A percentile compares a stretch with the other conserved stretches of the same genome.
Evolutionary conservation across 2,329 filamentous ascomycete species (phyloP).

Genomic region (Penicillium sp.): DNA sequence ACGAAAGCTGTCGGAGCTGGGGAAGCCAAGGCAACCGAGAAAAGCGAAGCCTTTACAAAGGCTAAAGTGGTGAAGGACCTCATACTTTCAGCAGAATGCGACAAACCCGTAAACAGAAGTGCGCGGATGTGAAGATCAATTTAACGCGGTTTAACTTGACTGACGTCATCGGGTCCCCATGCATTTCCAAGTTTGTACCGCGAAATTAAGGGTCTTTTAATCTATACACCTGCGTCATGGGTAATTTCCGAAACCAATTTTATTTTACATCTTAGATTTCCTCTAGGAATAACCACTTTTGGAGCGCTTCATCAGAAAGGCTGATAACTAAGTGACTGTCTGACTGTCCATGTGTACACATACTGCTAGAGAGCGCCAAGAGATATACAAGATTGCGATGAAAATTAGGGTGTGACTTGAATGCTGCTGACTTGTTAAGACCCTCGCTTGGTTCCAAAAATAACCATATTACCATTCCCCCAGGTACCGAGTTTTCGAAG

Average conservation of each 20-base stretch:
- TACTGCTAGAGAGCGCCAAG: too few relatives aligned
- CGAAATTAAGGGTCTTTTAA: neutral
- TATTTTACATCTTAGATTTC: neutral
- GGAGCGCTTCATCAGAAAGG: too few relatives aligned
- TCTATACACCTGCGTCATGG: neutral
- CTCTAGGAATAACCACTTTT: too few relatives aligned
- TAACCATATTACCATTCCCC: too few relatives aligned
- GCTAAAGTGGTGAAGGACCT: neutral
- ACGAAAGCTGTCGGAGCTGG: slow-evolving; percentile 16
- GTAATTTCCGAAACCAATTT: neutral
- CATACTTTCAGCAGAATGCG: neutral
- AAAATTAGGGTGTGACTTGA: too few relatives aligned
- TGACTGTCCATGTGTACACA: too few relatives aligned
- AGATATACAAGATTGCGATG: too few relatives aligned
- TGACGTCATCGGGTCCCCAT: neutral
- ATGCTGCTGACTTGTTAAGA: too few relatives aligned
- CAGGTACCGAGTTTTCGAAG: too few relatives aligned
- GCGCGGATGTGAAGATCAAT: neutral
- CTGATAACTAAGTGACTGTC: too few relatives aligned
- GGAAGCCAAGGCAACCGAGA: slow-evolving; percentile 11
- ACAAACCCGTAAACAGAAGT: neutral
- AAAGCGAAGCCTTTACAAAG: slow-evolving; percentile 11
- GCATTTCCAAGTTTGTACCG: neutral
- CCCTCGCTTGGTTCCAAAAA: too few relatives aligned
- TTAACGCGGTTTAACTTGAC: neutral